phyloP scores from a whole-genome alignment of 1,284 basidiomycete species.

The Fomitopsis palustris region DNA sequence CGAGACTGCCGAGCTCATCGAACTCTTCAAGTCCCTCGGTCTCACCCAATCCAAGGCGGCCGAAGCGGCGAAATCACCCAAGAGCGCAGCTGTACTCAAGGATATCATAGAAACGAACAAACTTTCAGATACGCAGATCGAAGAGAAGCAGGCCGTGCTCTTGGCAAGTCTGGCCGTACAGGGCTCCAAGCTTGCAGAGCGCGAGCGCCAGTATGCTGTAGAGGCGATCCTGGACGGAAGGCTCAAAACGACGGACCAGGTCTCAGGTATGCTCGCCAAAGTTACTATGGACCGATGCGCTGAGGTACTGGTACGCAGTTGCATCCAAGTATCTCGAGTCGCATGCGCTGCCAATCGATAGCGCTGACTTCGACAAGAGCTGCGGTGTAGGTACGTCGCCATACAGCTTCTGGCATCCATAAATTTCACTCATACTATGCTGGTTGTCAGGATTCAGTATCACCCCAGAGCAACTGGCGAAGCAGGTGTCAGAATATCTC shows the following conservation, averaged over 20 bases:
- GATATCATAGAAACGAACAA: conserved; percentile 64
- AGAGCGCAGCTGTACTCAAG: conserved; percentile 69
- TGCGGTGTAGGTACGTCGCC: conserved; percentile 85
- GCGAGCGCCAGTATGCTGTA: conserved; percentile 68
- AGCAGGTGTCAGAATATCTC: conserved; percentile 62
- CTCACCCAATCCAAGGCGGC: conserved; percentile 77
- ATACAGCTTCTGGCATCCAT: too few relatives aligned
- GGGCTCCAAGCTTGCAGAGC: conserved; percentile 54
- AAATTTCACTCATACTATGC: not conserved
- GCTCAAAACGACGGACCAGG: conserved; percentile 84
- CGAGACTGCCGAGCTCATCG: conserved; percentile 42
- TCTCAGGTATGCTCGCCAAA: conserved; percentile 56
- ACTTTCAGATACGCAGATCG: conserved; percentile 49
- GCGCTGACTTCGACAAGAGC: conserved; percentile 72
- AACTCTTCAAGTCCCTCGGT: conserved; percentile 79
- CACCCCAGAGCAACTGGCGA: conserved; percentile 65
- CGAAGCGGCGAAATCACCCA: conserved; percentile 80
- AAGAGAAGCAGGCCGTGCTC: conserved; percentile 81
- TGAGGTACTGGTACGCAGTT: conserved; percentile 40
- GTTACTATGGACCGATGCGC: not conserved
- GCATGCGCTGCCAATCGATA: conserved; percentile 60
- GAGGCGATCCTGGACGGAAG: conserved; percentile 67
- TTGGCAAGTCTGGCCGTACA: conserved; percentile 69
- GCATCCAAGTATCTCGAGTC: conserved; percentile 77
- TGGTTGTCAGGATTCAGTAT: conserved; percentile 72